Percentiles rank a stretch among this genome's conserved stretches.
These are phyloP conservation scores for Rhizoclosmatium sp. DNA, from an alignment of 192 early-diverging fungal species.

Conservation along the genomic window DNA sequence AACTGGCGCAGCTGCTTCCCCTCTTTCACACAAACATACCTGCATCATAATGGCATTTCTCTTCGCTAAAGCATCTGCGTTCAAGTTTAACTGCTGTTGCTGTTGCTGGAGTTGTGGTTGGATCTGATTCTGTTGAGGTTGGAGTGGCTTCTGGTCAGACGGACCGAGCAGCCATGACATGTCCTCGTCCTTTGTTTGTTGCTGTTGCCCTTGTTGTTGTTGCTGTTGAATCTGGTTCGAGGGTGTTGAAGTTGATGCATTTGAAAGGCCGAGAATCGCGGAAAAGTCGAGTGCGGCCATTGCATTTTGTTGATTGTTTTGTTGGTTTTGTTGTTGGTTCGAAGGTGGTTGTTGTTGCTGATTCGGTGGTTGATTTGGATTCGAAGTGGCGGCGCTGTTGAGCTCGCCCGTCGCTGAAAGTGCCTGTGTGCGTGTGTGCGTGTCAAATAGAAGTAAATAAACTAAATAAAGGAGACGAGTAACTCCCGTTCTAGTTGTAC, in stretches of 20 bases:
- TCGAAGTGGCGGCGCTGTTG: not conserved
- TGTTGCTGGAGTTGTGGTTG: not conserved
- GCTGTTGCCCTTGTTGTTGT: not conserved
- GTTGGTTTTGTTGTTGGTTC: not conserved
- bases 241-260: not conserved
- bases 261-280: not conserved
- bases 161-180: too few species aligned
- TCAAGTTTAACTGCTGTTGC: not conserved
- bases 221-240: not conserved
- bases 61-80: not conserved
- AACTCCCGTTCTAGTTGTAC: not conserved
- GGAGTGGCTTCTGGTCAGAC: too few species aligned
- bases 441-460: not conserved
- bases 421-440: not conserved
- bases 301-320: too few species aligned
- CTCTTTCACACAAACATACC: not conserved
- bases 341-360: not conserved
- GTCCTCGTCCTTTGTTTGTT: not conserved
- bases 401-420: not conserved
- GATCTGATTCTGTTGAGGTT: too few species aligned
- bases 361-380: not conserved
- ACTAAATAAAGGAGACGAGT: not conserved
- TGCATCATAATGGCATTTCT: not conserved
- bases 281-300: constrained; percentile 31
- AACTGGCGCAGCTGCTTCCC: not conserved